phyloP scores from a whole-genome alignment of 495 filamentous ascomycete species.

The Penicillium canescens region DNA sequence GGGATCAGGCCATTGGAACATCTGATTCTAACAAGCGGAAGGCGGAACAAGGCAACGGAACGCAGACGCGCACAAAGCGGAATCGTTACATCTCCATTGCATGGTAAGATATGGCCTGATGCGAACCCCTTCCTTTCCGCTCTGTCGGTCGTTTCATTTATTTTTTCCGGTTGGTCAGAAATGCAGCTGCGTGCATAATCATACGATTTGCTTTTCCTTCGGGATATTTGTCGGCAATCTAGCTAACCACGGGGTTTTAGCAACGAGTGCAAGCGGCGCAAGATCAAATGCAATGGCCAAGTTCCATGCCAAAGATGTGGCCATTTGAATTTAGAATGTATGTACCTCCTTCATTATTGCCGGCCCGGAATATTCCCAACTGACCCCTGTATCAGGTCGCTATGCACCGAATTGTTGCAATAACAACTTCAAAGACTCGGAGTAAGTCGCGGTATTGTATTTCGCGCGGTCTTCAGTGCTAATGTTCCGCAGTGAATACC shows the following conservation, averaged over 20 bases:
- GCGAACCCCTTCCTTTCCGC: neutral
- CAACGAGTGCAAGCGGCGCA: constrained; percentile 91
- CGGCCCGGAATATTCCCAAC: neutral
- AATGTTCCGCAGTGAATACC: constrained; percentile 63
- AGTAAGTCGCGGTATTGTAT: constrained; percentile 41
- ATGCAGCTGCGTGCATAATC: constrained; percentile 4
- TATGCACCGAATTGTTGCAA: constrained; percentile 93
- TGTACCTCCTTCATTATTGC: constrained; percentile 7
- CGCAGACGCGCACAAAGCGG: constrained; percentile 52
- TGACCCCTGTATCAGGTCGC: constrained; percentile 41
- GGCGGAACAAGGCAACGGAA: constrained; percentile 49
- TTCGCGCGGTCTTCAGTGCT: constrained; percentile 5
- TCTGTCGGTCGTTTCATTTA: neutral
- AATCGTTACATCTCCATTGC: constrained; percentile 89
- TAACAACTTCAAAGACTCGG: constrained; percentile 78
- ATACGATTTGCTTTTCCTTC: constrained; percentile 4
- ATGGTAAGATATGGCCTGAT: constrained; percentile 60
- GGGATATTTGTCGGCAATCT: neutral
- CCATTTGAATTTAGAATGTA: constrained; percentile 80
- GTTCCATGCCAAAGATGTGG: constrained; percentile 87
- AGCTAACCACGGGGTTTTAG: constrained; percentile 30
- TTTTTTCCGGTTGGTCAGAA: neutral
- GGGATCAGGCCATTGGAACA: constrained; percentile 25
- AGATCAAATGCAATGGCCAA: constrained; percentile 95
- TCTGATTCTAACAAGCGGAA: constrained; percentile 47